phyloP scores from a whole-genome alignment of 2,329 filamentous ascomycete species.

The Fonsecaea nubica region DNA sequence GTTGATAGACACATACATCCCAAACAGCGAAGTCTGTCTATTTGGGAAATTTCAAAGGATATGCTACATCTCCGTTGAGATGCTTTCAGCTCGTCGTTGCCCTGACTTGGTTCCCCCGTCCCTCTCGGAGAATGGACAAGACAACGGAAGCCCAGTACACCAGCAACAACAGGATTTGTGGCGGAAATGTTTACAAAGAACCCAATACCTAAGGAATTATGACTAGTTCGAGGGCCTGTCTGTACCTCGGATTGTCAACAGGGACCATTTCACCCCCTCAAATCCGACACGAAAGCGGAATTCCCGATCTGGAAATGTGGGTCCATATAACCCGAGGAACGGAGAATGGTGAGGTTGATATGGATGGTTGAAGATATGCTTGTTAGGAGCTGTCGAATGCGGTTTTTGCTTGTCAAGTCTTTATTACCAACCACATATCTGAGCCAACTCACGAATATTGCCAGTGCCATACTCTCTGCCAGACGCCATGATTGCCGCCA shows the following conservation, averaged over 20 bases:
- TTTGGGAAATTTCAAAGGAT: not conserved
- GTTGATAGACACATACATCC: not conserved
- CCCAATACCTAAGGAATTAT: not conserved
- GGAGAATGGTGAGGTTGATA: not conserved
- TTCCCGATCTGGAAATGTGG: not conserved
- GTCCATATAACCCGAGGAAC: slow-evolving; percentile 1
- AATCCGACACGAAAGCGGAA: not conserved
- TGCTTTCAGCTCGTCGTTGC: not conserved
- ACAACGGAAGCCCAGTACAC: not conserved
- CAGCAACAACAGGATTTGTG: not conserved
- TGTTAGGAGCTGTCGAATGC: not conserved
- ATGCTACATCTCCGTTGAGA: slow-evolving; percentile 1
- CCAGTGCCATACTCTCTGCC: not conserved
- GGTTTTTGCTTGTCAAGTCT: not conserved
- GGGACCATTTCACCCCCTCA: not conserved
- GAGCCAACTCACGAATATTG: not conserved
- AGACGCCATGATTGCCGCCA: not conserved
- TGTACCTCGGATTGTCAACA: not conserved
- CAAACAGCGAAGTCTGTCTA: not conserved
- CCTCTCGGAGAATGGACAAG: not conserved
- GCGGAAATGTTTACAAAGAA: not conserved
- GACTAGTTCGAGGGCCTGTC: not conserved
- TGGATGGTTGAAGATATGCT: not conserved
- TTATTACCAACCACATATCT: not conserved
- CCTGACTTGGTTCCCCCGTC: not conserved